Base-by-base conservation (phyloP, 345 rosid species). In the Gynandropsis gynandra region DNA sequence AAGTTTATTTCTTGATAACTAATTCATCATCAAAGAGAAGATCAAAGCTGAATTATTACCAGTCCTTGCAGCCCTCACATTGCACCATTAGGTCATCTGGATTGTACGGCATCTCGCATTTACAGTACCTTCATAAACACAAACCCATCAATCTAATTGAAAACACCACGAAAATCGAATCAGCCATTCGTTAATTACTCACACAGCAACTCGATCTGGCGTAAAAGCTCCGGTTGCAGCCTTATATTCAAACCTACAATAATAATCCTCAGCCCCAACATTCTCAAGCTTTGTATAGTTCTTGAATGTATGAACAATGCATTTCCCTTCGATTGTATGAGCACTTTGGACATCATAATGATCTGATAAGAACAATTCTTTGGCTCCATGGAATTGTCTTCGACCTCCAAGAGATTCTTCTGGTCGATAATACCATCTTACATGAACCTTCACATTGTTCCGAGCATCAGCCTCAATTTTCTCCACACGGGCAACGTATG, bases 41-140 rank as follows among this genome's bases (percentile, higher is more conserved):
- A 24, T 24, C 29, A n/a, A n/a, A n/a, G 29, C 5, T 2, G 29
- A 34, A 37, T 12, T 40, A 42, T 71, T 71, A 79, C 85, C 81
- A 79, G 47, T 79, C 85, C 63, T 76, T 76, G 79, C 81, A 79
- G 13, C 72, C 79, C 37, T 79, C 85, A 35, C 85, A 73, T 41
- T 73, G 81, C 70, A 79, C 81, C 85, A 76, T 79, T 33, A 79
- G 67, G 42, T 76, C 81, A 59, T 76, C 85, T 0, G 85, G 85
- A 55, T 79, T 79, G 58, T 76, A 79, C 1, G 85, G 85, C 85
- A 76, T 79, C 69, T 79, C 85, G 48, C 85, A 73, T 43, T 79
- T 76, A 43, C 85, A 79, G 63, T 79, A 79, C 66, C 85, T 79
- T 63, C 69, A 63, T 48, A 66, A 48, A 68, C 20, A 13, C 21